Evolutionary conservation across 2,329 filamentous ascomycete species (phyloP).

Genomic region (Drechslerella stenobrocha): DNA sequence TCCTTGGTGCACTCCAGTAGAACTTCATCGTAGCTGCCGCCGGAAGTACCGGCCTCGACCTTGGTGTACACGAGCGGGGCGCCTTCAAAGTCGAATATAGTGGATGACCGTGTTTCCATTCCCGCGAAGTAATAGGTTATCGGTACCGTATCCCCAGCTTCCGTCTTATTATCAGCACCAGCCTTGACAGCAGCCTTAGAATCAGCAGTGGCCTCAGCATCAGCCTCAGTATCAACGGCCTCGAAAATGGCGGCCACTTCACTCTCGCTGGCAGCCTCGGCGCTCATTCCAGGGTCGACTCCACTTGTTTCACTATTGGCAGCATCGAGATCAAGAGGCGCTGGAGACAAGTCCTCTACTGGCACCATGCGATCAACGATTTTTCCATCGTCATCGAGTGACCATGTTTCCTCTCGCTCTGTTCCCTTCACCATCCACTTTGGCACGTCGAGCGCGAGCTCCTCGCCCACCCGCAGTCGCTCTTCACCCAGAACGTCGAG

Average conservation of each 20-base stretch:
- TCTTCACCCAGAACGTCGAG: conserved; percentile 38
- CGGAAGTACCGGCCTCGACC: conserved; percentile 35
- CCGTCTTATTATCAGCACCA: too few species aligned
- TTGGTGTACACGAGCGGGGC: conserved; percentile 41
- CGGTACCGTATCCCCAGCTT: conserved; percentile 6
- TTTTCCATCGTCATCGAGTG: conserved; percentile 3
- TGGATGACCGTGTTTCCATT: conserved; percentile 34
- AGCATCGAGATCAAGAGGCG: too few species aligned
- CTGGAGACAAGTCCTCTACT: too few species aligned
- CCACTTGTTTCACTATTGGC: too few species aligned
- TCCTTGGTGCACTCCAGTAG: conserved; percentile 30
- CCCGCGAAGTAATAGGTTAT: conserved; percentile 38
- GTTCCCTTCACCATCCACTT: conserved; percentile 29
- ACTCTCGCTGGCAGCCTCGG: neutral
- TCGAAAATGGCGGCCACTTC: neutral
- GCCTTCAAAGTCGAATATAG: conserved; percentile 39
- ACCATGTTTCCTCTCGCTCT: conserved; percentile 12
- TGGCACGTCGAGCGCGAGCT: conserved; percentile 18
- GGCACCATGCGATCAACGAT: neutral
- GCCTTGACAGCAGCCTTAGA: neutral
- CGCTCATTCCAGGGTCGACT: too few species aligned
- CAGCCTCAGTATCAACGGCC: too few species aligned
- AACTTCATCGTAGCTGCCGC: conserved; percentile 41
- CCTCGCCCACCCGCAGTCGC: conserved; percentile 23
- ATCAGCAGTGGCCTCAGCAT: neutral